Evolutionary conservation across 2,329 filamentous ascomycete species (phyloP).

Genomic region (Fusarium bactridioides): DNA sequence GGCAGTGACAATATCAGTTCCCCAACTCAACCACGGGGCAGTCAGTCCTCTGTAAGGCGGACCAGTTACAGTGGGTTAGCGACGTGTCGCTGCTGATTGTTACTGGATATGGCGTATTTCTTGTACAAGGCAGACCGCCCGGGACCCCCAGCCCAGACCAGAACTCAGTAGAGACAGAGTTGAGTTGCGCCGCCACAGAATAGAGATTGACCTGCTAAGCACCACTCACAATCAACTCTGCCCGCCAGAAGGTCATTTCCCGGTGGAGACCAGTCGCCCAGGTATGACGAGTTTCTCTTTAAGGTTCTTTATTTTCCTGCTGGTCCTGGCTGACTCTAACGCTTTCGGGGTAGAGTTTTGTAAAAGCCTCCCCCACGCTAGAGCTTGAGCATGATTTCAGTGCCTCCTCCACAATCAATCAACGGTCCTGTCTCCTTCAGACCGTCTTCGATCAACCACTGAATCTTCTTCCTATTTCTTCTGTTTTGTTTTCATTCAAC

Average conservation of each 20-base stretch:
- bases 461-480: background rate
- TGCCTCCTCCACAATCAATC: constrained; percentile 26
- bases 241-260: constrained; percentile 27
- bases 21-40: background rate
- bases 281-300: constrained; percentile 32
- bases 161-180: background rate
- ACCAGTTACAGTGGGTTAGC: constrained; percentile 25
- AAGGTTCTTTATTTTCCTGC: constrained; percentile 24
- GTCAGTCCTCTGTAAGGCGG: constrained; percentile 19
- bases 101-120: constrained; percentile 15
- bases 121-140: background rate
- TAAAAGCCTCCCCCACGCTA: constrained; percentile 11
- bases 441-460: background rate
- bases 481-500: background rate
- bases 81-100: constrained; percentile 20
- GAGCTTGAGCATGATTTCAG: constrained; percentile 14
- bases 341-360: constrained; percentile 7
- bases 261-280: constrained; percentile 16
- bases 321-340: constrained; percentile 18
- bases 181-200: constrained; percentile 4
- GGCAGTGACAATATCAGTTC: constrained; percentile 1
- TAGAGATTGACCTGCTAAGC: constrained; percentile 25
- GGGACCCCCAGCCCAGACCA: constrained; percentile 2
- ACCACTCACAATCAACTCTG: constrained; percentile 22
- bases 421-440: constrained; percentile 16